phyloP scores from a whole-genome alignment of 2,329 filamentous ascomycete genomes.

The Hymenoscyphus fructigenus region DNA sequence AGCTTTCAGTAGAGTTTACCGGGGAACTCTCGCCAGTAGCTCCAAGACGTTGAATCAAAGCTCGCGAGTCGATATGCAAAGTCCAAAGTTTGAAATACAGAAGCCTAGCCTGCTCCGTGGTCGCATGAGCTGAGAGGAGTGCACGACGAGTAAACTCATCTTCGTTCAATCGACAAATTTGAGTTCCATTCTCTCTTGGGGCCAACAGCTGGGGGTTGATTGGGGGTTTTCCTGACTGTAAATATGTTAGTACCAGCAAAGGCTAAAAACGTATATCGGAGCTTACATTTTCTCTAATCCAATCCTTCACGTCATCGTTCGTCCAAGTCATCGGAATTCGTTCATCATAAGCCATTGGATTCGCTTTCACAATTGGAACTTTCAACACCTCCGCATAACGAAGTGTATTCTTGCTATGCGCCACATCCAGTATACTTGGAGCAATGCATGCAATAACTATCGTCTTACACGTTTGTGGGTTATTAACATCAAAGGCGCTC shows the following conservation, averaged over 20 bases:
- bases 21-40: no score
- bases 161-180: constrained; percentile 42
- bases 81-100: constrained; percentile 47
- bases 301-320: constrained; percentile 40
- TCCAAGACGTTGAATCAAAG: no score
- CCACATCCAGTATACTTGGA: constrained; percentile 91
- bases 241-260: neutral
- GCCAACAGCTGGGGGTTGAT: constrained; percentile 40
- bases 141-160: constrained; percentile 44
- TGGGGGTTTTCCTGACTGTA: constrained; percentile 41
- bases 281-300: constrained; percentile 45
- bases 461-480: constrained; percentile 80
- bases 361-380: constrained; percentile 37
- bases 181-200: constrained; percentile 42
- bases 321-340: constrained; percentile 42
- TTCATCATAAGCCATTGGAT: constrained; percentile 29
- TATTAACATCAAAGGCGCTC: constrained; percentile 73
- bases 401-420: constrained; percentile 75
- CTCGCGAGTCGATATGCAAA: constrained; percentile 42
- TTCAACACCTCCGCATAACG: constrained; percentile 76
- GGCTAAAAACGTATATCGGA: neutral
- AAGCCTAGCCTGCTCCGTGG: constrained; percentile 41
- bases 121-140: constrained; percentile 40
- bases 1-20: no score
- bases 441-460: constrained; percentile 97